Conservation (phyloP, 495 filamentous ascomycete species). For the Cercophora samala region DNA sequence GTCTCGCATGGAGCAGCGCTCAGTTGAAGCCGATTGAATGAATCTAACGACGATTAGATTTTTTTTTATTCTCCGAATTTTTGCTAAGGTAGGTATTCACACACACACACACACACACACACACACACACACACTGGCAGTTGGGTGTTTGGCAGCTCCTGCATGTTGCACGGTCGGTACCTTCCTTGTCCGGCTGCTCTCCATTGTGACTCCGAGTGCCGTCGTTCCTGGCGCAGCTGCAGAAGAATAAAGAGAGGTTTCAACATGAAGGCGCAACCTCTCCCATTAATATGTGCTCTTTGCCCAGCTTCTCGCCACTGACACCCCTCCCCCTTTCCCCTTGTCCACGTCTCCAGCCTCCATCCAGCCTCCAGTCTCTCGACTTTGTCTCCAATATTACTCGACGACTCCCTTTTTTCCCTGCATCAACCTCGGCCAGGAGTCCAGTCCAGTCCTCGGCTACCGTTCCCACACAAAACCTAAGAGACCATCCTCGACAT, state of each 20-base stretch:
- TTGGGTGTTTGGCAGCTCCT: not conserved
- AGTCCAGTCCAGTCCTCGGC: constrained; percentile 3
- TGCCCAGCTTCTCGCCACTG: constrained; percentile 22
- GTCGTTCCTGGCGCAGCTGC: constrained; percentile 17
- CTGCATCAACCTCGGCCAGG: constrained; percentile 12
- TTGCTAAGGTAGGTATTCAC: constrained; percentile 1
- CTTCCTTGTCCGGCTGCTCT: constrained; percentile 37
- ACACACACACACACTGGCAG: not conserved
- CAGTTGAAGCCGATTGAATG: constrained; percentile 16
- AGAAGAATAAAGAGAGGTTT: constrained; percentile 33
- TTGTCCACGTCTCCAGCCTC: not conserved
- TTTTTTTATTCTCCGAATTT: constrained; percentile 5
- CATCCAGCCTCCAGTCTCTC: no score
- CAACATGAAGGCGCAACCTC: constrained; percentile 19
- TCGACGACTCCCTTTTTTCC: constrained; percentile 1
- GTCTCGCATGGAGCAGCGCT: constrained; percentile 16
- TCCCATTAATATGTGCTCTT: constrained; percentile 31
- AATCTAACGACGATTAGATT: not conserved
- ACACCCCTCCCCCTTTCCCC: constrained; percentile 18
- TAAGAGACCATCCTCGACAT: constrained; percentile 8
- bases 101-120: not conserved
- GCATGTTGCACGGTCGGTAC: constrained; percentile 13
- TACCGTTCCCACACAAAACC: constrained; percentile 2
- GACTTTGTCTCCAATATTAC: constrained; percentile 1
- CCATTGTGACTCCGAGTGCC: constrained; percentile 30